Percentiles rank a stretch among this genome's conserved stretches.
Conservation (phyloP, 208 protist species). For the Acanthamoeba triangularis region DNA sequence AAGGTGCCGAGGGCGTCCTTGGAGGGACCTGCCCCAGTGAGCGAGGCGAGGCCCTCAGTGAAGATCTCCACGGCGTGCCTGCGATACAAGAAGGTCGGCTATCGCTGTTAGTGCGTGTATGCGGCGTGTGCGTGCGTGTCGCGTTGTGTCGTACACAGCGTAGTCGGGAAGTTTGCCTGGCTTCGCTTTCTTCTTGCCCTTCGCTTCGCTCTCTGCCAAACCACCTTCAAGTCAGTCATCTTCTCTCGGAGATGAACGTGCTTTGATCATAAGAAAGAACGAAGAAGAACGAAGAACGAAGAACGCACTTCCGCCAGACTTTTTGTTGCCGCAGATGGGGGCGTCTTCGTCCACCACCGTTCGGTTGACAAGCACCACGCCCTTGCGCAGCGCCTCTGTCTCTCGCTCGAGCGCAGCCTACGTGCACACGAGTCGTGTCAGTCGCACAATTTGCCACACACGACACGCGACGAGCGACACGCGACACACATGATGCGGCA, state of each 20-base stretch:
- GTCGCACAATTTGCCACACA: too few relatives aligned
- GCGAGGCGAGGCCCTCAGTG: neutral
- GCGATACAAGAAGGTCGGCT: neutral
- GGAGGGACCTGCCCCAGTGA: too few relatives aligned
- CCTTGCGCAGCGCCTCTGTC: neutral
- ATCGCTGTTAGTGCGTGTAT: neutral
- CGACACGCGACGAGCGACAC: neutral
- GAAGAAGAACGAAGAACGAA: neutral
- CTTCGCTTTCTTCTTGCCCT: neutral
- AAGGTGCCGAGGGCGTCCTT: too few relatives aligned
- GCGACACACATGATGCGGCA: neutral
- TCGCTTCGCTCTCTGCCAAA: neutral
- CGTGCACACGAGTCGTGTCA: neutral
- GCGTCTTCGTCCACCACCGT: neutral
- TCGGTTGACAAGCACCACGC: neutral
- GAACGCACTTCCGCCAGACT: neutral
- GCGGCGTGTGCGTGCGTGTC: too few relatives aligned
- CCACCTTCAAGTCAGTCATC: too few relatives aligned
- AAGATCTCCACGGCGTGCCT: neutral
- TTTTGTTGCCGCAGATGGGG: slow-evolving; percentile 3
- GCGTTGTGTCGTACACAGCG: neutral
- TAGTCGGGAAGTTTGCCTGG: neutral
- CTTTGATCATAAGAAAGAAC: neutral
- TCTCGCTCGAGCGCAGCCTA: neutral
- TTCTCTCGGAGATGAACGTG: too few relatives aligned